Base-by-base conservation (phyloP, 345 rosid species). In the Eucalyptus shirleyi region DNA sequence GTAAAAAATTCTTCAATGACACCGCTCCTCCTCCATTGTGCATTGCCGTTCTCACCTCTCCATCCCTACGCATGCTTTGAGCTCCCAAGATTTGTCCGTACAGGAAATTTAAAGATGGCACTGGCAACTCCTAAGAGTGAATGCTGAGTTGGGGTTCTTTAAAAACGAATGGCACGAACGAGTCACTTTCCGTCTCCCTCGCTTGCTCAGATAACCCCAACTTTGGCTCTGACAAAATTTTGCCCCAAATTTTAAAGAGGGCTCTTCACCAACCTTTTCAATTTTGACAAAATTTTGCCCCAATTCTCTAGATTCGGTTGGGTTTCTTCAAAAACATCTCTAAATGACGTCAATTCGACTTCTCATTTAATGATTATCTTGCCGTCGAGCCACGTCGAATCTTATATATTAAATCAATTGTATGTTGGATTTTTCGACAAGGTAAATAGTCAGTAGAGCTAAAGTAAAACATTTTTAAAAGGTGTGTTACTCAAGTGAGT, bases 361-460 rank as follows among this genome's bases (percentile, higher is more conserved):
- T 60, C 69, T 60, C 34, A 6, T 6, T 60, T 4, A 13, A 28
- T 28, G 69, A 60, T 60, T 60, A 60, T 60, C 17, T 60, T 6
- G 7, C 1, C 0, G 0, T 12, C 32, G 1, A 60, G 17, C 0
- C 69, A 28, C 8, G 16, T 60, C 7, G 34, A 30, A 12, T 60
- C 32, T 28, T 13, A 60, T 60, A 12, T 60, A 60, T 13, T 60
- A 28, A 60, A 60, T 60, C 32, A 60, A 1, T 28, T 6, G 8
- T 13, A 28, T 1, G 2, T 60, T 28, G 24, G 32, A 60, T 28
- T 60, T 60, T 60, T 14, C 4, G 16, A 30, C 17, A 2, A 28
- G 32, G n/a, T 14, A 60, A 28, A 60, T 60, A 12, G 8, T 28
- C 0, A 12, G 4, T 60, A 1, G 32, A 1, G 15, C 69, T 28